A percentile compares a stretch with the other conserved stretches of the same genome.
phyloP scores from a whole-genome alignment of 2,329 filamentous ascomycete species.

The Fusarium sp. region DNA sequence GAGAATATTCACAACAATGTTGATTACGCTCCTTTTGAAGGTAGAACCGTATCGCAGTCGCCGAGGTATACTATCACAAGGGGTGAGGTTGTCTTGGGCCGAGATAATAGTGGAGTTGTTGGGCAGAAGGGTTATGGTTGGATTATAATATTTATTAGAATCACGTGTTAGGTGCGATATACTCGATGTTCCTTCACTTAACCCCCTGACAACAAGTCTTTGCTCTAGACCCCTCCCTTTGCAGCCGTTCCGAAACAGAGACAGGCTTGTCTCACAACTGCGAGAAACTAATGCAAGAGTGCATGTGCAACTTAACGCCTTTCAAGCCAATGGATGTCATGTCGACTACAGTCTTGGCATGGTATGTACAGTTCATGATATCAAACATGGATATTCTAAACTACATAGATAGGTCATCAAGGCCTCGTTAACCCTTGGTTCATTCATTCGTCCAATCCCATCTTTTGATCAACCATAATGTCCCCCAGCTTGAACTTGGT shows the following conservation, averaged over 20 bases:
- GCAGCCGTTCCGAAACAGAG: not conserved
- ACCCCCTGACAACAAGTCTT: not conserved
- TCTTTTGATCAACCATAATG: not conserved
- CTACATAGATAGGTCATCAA: not conserved
- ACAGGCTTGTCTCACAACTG: not conserved
- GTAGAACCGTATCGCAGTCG: too few relatives aligned
- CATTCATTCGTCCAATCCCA: not conserved
- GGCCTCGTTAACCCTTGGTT: not conserved
- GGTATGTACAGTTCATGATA: not conserved
- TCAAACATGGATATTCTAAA: not conserved
- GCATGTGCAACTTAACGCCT: not conserved
- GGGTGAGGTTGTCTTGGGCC: too few relatives aligned
- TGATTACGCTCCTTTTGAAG: too few relatives aligned
- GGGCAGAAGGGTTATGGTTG: too few relatives aligned
- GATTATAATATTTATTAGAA: too few relatives aligned
- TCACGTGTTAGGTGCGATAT: too few relatives aligned
- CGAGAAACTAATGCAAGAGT: not conserved
- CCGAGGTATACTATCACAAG: too few relatives aligned
- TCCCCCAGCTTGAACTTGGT: not conserved
- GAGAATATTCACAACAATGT: too few relatives aligned
- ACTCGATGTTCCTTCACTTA: too few relatives aligned
- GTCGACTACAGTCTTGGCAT: not conserved
- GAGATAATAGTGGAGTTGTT: too few relatives aligned
- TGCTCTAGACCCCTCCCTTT: too few relatives aligned
- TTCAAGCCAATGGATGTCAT: not conserved